phyloP scores from a whole-genome alignment of 805 yeast species.

The Teunomyces cretensis region DNA sequence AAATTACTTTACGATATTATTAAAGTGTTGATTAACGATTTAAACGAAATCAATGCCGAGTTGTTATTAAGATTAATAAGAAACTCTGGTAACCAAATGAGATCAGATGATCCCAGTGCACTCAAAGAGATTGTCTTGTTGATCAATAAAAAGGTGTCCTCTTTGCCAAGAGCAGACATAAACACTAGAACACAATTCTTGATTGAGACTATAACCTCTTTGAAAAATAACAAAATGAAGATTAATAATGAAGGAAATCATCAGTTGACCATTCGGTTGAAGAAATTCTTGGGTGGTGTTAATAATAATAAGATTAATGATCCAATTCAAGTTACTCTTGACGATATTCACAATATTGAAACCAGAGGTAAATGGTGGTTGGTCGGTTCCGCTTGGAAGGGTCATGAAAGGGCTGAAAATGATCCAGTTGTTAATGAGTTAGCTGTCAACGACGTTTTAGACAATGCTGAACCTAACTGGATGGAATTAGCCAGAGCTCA shows the following conservation, averaged over 20 bases:
- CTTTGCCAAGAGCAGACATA: constrained; percentile 33
- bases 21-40: constrained; percentile 47
- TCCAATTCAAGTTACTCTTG: constrained; percentile 78
- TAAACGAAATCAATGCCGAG: constrained; percentile 76
- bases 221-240: constrained; percentile 82
- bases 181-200: constrained; percentile 76
- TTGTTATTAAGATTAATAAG: constrained; percentile 68
- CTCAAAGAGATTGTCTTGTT: constrained; percentile 72
- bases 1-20: constrained; percentile 77
- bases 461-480: constrained; percentile 82
- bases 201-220: constrained; percentile 78
- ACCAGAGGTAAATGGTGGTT: constrained; percentile 98
- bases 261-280: constrained; percentile 56
- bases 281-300: constrained; percentile 60
- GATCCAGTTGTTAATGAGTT: constrained; percentile 31
- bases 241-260: constrained; percentile 50
- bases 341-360: constrained; percentile 75
- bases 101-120: constrained; percentile 87
- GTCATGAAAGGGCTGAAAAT: constrained; percentile 27
- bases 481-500: constrained; percentile 78
- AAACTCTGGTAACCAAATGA: constrained; percentile 77
- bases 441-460: constrained; percentile 60
- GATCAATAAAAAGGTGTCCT: constrained; percentile 48
- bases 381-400: constrained; percentile 97
- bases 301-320: constrained; percentile 53